Base-by-base conservation (phyloP, 1,284 basidiomycete species). In the Abortiporus biennis region DNA sequence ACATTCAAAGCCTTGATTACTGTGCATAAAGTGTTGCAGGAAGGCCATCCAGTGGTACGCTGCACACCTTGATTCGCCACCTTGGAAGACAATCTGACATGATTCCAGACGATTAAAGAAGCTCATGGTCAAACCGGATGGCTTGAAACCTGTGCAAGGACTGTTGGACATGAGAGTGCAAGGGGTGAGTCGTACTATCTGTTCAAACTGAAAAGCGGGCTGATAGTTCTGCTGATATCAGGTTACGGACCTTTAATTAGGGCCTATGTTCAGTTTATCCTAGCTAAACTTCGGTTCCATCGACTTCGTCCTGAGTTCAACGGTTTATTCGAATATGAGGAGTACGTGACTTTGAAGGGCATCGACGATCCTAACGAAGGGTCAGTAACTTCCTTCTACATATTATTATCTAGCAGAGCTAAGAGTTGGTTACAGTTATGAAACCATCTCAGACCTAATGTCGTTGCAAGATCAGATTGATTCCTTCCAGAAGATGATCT, bases 361-460 rank as follows among this genome's bases (percentile, higher is more conserved):
- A 95, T 97, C 50, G 92, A 96, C 61, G 92, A 97, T 69, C 93
- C 93, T 6, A 96, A 97, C 59, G 93, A 97, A 72, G 93, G 93
- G 92, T 95, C 61, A 50, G 82, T 63, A 17, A 42, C 19, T 21
- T 11, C 21, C 30, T 6, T 19, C 20, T 17, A 13, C 9, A 38
- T 6, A 19, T 8, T 11, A 9, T 29, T 9, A 16, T 15, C 11
- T 17, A 8, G 36, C 31, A 21, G 12, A 37, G 19, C 25, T 12
- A 5, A 17, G 3, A n/a, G 17, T 8, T 30, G 31, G 2, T 29
- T 19, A 21, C 54, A 94, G 92, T 38, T 97, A 94, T 56, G 93
- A 97, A 64, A 96, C 92, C 1, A 97, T 97, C 52, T 85, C 82
- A 17, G 93, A 97, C 62, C 78, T 97, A 36, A 97, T 96, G 93